Evolutionary conservation across 129 eudicot species (phyloP).

Genomic region (Daucus carota): DH1_v3.0 NC_030381.2:48387501-48388000

Average conservation of each 20-base stretch:
- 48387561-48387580: no score
- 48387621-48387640: neutral
- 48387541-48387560: no score
- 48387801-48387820: constrained; percentile 91
- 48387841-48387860: constrained; percentile 96
- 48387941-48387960: constrained; percentile 86
- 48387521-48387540: no score
- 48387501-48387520: no score
- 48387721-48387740: constrained; percentile 17
- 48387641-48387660: constrained; percentile 61
- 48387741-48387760: constrained; percentile 20
- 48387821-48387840: constrained; percentile 93
- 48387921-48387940: constrained; percentile 91
- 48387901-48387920: constrained; percentile 77
- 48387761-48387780: constrained; percentile 29
- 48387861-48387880: constrained; percentile 76
- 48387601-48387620: neutral
- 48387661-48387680: constrained; percentile 47
- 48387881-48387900: constrained; percentile 71
- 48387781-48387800: constrained; percentile 53
- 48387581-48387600: neutral
- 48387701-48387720: constrained; percentile 14
- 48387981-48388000: constrained; percentile 87
- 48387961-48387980: constrained; percentile 94
- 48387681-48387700: constrained; percentile 48